phyloP scores from a whole-genome alignment of 352 stramenopile genomes.

The Pythium guiyangense region DNA sequence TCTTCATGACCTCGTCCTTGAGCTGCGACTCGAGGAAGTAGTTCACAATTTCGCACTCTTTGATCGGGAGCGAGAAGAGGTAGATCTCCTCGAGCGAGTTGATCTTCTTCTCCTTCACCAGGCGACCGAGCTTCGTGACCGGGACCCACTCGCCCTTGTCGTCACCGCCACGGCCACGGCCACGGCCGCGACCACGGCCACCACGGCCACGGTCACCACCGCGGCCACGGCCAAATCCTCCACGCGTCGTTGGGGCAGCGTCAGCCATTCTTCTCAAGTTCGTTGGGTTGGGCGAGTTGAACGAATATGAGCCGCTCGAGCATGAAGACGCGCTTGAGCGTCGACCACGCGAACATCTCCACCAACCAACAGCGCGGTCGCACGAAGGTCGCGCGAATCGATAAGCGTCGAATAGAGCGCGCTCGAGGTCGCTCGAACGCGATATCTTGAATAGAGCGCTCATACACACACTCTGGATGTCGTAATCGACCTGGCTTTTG shows the following conservation, averaged over 20 bases:
- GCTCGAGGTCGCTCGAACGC: background rate
- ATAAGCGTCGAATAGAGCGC: conserved; percentile 2
- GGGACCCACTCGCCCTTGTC: conserved; percentile 97
- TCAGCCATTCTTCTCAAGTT: conserved; percentile 79
- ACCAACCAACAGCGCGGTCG: conserved; percentile 36
- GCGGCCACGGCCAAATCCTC: conserved; percentile 92
- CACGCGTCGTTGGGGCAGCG: conserved; percentile 78
- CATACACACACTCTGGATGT: background rate
- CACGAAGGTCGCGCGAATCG: conserved; percentile 22
- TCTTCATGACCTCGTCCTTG: conserved; percentile 99
- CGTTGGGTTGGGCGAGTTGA: conserved; percentile 36
- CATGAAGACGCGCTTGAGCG: background rate
- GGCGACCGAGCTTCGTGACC: conserved; percentile 99
- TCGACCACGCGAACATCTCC: conserved; percentile 7
- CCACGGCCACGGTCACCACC: conserved; percentile 79
- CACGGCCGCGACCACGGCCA: conserved; percentile 80
- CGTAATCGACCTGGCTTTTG: background rate
- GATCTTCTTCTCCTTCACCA: conserved; percentile 99
- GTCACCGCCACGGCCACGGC: conserved; percentile 75
- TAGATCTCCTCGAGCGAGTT: conserved; percentile 99
- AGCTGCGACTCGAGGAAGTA: conserved; percentile 98
- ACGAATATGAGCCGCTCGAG: conserved; percentile 44
- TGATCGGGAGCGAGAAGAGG: conserved; percentile 99
- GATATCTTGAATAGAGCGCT: conserved; percentile 1
- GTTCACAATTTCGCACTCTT: conserved; percentile 99